Evolutionary conservation across 2,329 filamentous ascomycete genomes (phyloP).

Genomic region (Atkinsonella hypoxylon): DNA sequence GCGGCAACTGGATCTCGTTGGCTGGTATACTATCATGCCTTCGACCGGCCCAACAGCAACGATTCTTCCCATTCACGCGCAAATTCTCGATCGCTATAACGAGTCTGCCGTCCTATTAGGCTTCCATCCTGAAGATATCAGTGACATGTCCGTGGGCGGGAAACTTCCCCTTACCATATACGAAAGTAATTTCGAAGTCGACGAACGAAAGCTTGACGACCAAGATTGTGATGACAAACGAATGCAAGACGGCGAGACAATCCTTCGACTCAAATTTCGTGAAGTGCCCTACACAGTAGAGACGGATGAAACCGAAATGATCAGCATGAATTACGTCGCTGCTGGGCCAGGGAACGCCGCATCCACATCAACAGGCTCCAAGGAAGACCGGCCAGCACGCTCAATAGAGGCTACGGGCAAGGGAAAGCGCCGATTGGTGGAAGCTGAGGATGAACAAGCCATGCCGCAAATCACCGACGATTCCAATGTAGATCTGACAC

Average conservation of each 20-base stretch:
- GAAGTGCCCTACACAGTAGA: slow-evolving; percentile 81
- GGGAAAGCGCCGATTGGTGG: slow-evolving; percentile 35
- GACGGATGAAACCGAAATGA: slow-evolving; percentile 95
- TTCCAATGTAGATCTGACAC: slow-evolving; percentile 29
- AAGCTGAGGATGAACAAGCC: slow-evolving; percentile 17
- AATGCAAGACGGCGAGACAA: slow-evolving; percentile 53
- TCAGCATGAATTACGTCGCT: slow-evolving; percentile 87
- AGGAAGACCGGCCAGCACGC: slow-evolving; percentile 29
- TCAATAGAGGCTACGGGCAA: slow-evolving; percentile 38
- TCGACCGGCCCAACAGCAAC: slow-evolving; percentile 55
- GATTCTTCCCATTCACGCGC: slow-evolving; percentile 64
- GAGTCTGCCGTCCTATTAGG: slow-evolving; percentile 80
- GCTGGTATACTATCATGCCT: slow-evolving; percentile 78
- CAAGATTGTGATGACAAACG: slow-evolving; percentile 53
- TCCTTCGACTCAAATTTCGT: slow-evolving; percentile 59
- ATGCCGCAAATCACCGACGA: slow-evolving; percentile 25
- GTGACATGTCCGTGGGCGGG: slow-evolving; percentile 49
- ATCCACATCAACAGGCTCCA: slow-evolving; percentile 29
- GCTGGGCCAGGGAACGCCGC: slow-evolving; percentile 64
- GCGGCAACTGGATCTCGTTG: slow-evolving; percentile 73
- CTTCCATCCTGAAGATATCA: slow-evolving; percentile 60
- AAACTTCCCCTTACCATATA: slow-evolving; percentile 86
- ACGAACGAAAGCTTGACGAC: slow-evolving; percentile 32
- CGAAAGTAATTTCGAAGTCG: slow-evolving; percentile 70
- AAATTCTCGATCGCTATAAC: slow-evolving; percentile 63